Percentiles rank a stretch among this genome's conserved stretches.
Conservation (phyloP, 768 basidiomycete species). For the Lyophyllum atratum region DNA sequence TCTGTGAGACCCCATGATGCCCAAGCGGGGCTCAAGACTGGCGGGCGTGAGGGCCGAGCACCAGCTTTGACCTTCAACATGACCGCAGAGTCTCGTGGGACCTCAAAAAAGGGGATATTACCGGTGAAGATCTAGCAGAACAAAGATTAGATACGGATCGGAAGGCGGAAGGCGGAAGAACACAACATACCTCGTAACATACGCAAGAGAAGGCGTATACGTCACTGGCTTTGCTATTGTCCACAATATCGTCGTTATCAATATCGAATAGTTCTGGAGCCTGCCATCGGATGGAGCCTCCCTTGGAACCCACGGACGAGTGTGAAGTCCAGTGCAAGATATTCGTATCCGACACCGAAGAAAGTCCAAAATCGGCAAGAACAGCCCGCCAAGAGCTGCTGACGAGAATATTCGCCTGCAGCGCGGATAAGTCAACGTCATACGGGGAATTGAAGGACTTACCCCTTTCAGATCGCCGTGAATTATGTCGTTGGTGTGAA, state of each 20-base stretch:
- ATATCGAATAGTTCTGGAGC: conserved; percentile 22
- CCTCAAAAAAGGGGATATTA: conserved; percentile 22
- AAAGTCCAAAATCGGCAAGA: conserved; percentile 16
- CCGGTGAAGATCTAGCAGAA: conserved; percentile 18
- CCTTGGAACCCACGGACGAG: conserved; percentile 6
- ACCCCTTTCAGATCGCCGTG: conserved; percentile 51
- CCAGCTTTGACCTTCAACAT: conserved; percentile 18
- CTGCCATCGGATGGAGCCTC: conserved; percentile 22
- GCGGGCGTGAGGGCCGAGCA: conserved; percentile 14
- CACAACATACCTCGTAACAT: not conserved
- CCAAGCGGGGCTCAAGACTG: conserved; percentile 3
- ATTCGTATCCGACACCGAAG: conserved; percentile 15
- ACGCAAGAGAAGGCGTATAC: conserved; percentile 4
- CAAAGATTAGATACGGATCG: no score
- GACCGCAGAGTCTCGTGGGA: conserved; percentile 18
- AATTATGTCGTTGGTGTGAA: conserved; percentile 36
- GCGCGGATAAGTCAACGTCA: not conserved
- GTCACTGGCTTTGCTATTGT: conserved; percentile 2
- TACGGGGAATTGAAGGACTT: conserved; percentile 1
- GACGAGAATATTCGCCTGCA: conserved; percentile 27
- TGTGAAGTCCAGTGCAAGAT: conserved; percentile 17
- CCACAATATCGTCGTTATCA: conserved; percentile 5
- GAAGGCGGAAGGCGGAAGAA: not conserved
- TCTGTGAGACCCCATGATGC: not conserved
- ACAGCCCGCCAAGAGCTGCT: conserved; percentile 15